Evolutionary conservation across 2,329 filamentous ascomycete species (phyloP), one percentile per base, ranked within the genome.

Genomic region (Pyrenophora seminiperda): DNA sequence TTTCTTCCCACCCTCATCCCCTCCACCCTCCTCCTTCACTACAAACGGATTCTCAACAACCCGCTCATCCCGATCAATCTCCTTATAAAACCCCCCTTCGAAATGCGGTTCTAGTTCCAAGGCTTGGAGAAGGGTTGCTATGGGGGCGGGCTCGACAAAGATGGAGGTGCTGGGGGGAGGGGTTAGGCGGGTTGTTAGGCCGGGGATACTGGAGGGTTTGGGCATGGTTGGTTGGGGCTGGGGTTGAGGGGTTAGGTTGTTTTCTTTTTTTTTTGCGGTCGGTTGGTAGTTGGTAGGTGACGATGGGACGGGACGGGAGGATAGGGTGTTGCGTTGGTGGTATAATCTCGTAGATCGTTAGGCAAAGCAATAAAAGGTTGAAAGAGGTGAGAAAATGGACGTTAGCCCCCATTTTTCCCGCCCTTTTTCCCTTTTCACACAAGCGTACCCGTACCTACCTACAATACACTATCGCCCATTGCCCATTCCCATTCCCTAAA

Each of bases 41-140:
- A 65, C 51, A 61, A 83, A 84, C 0, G 82, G 81, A 20, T 83
- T 85, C 0, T 83, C 78, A 14, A 88, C 74, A 2, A 50, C 46
- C 1, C 56, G 48, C 0, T 62, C 31, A 57, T 82, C 78, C 24
- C 75, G 72, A 55, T 80, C 81, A 0, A 76, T 79, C 58, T 82
- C 74, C 32, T 73, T 40, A 56, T 73, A 82, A 61, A 76, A 81
- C n/a, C 80, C 80, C 39, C 79, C 80, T 53, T 82, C 79, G 1
- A 73, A 70, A 40, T 81, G 76, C 3, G 74, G 73, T 2, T 60
- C 31, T 3, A 82, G 71, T 13, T 70, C 62, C 1, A 82, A 73
- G 2, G 65, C 55, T 2, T 62, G 50, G 49, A 67, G 63, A 31
- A 67, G 17, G 36, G 47, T 30, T 36, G 51, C 49, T 0, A 57